Evolutionary conservation across 768 basidiomycete species (phyloP), one percentile per base, ranked within the genome.

Genomic region (Chlorophyllum brunneum): DNA sequence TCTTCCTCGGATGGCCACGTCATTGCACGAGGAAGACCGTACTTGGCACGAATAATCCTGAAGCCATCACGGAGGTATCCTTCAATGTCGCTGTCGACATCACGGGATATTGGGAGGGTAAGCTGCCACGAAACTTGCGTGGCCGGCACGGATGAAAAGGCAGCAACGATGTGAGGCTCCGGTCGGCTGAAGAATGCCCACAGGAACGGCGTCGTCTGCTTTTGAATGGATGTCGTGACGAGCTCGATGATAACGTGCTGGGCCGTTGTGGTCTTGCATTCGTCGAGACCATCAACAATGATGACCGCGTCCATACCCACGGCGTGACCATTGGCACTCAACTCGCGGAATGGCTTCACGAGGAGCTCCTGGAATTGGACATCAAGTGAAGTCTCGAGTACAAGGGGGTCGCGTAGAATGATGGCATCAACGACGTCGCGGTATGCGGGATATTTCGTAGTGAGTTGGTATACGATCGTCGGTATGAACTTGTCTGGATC

Each of bases 101-200:
- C 39, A 3, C 48, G 18, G 10, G 56, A 48, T 10, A 52, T 47
- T 15, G 53, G 51, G 4, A 55, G 51, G 18, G 27, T 22, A 2
- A 59, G 31, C 10, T 29, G 22, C 18, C 24, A 16, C 8, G 51
- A 54, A 16, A 43, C 30, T 6, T 29, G 0, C 18, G 13, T 23
- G 1, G 46, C 24, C 8, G 11, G 9, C 3, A 16, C 7, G 4
- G 31, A 30, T 27, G 47, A 20, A 24, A 65, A 63, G 5, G 22
- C 24, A 0, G 53, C 39, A 2, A 26, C 20, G n/a, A 68, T 61
- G n/a, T 60, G 48, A 2, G 56, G 45, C 29, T 67, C 67, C 9
- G 63, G 63, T 0, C 66, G 52, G 43, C 63, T 64, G 4, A 60
- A 54, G 30, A 69, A 58, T 8, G 65, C 27, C 37, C 67, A 63